Conservation (phyloP, 805 yeast genomes). For the Candida morakotiae region DNA sequence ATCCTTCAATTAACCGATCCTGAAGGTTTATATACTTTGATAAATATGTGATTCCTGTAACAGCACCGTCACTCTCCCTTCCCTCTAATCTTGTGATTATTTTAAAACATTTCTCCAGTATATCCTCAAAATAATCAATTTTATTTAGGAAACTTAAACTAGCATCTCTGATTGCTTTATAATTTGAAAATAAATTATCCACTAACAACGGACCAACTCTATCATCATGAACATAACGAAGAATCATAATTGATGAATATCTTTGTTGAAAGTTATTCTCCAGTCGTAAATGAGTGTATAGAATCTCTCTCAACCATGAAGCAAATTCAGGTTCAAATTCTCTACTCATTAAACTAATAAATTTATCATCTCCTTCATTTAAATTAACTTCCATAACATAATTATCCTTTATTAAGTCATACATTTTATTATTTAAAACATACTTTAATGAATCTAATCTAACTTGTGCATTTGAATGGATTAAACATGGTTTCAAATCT, state of each 20-base stretch:
- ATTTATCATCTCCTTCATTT: slow-evolving; percentile 53
- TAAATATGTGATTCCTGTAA: slow-evolving; percentile 56
- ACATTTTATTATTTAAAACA: slow-evolving; percentile 44
- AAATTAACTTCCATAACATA: slow-evolving; percentile 44
- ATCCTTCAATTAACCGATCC: slow-evolving; percentile 33
- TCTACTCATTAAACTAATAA: slow-evolving; percentile 56
- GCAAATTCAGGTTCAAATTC: slow-evolving; percentile 6
- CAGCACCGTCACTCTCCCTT: slow-evolving; percentile 77
- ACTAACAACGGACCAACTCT: slow-evolving; percentile 46
- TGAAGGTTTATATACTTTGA: slow-evolving; percentile 35
- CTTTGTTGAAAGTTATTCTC: slow-evolving; percentile 44
- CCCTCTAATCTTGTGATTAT: slow-evolving; percentile 43
- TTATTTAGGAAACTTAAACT: slow-evolving; percentile 28
- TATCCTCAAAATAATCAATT: not conserved
- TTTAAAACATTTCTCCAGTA: slow-evolving; percentile 4
- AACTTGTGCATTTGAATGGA: slow-evolving; percentile 36
- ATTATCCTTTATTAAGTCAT: slow-evolving; percentile 39
- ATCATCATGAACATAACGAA: slow-evolving; percentile 4
- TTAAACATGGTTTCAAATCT: slow-evolving; percentile 31
- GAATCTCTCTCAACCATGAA: slow-evolving; percentile 19
- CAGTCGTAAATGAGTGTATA: slow-evolving; percentile 44
- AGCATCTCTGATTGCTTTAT: slow-evolving; percentile 66
- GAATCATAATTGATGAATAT: slow-evolving; percentile 8
- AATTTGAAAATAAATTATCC: slow-evolving; percentile 64
- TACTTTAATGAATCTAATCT: slow-evolving; percentile 59